phyloP scores from a whole-genome alignment of 1,284 basidiomycete genomes.

The Porogramme epimiltina region DNA sequence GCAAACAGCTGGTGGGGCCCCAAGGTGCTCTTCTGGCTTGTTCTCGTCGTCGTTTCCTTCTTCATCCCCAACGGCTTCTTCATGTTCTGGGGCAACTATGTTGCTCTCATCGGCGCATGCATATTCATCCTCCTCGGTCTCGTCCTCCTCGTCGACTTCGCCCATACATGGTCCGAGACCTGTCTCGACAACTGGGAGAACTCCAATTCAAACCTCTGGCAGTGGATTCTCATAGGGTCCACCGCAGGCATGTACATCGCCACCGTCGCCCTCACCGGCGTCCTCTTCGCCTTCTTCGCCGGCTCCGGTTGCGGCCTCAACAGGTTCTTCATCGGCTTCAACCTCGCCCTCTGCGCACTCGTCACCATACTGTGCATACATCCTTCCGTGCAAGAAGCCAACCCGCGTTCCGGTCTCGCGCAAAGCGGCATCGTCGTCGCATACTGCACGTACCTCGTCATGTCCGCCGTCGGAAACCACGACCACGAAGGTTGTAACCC shows the following conservation, averaged over 20 bases:
- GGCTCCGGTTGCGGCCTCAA: slow-evolving; percentile 88
- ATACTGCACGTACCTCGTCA: slow-evolving; percentile 96
- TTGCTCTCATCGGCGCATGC: slow-evolving; percentile 89
- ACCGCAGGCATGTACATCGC: slow-evolving; percentile 88
- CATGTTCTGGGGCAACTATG: slow-evolving; percentile 95
- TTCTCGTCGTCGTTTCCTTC: slow-evolving; percentile 82
- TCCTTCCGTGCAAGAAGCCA: slow-evolving; percentile 89
- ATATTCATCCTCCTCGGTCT: slow-evolving; percentile 96
- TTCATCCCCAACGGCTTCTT: slow-evolving; percentile 95
- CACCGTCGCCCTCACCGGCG: slow-evolving; percentile 81
- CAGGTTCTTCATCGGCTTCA: slow-evolving; percentile 94
- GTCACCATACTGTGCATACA: slow-evolving; percentile 87
- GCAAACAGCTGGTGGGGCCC: slow-evolving; percentile 95
- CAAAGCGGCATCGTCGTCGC: slow-evolving; percentile 96
- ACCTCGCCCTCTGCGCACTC: slow-evolving; percentile 80
- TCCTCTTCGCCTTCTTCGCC: slow-evolving; percentile 94
- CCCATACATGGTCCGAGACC: slow-evolving; percentile 97
- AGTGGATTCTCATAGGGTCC: slow-evolving; percentile 94
- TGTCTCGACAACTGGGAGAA: slow-evolving; percentile 96
- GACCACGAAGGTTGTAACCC: slow-evolving; percentile 86
- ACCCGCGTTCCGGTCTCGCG: slow-evolving; percentile 92
- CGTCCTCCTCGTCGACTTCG: slow-evolving; percentile 97
- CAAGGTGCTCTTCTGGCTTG: slow-evolving; percentile 86
- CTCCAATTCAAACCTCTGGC: slow-evolving; percentile 89
- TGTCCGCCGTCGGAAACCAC: slow-evolving; percentile 94